A percentile compares a stretch with the other conserved stretches of the same genome.
phyloP scores from a whole-genome alignment of 2,329 filamentous ascomycete species.

The Aspergillus intermedius region DNA sequence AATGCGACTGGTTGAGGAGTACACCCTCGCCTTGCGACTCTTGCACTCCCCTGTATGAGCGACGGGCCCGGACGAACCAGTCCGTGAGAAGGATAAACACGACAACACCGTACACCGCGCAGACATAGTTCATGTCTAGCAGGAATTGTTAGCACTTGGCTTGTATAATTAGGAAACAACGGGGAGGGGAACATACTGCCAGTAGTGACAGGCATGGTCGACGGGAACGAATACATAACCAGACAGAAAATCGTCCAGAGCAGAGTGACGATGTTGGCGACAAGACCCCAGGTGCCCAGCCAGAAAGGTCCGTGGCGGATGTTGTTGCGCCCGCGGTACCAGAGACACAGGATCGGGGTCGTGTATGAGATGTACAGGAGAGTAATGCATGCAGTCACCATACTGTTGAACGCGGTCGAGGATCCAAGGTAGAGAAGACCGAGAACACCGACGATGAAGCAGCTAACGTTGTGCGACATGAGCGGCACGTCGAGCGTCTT shows the following conservation, averaged over 20 bases:
- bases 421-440: conserved; percentile 44
- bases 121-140: conserved; percentile 40
- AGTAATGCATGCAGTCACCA: conserved; percentile 42
- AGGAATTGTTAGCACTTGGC: neutral
- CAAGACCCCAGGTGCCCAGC: conserved; percentile 38
- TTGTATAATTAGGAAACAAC: neutral
- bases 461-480: conserved; percentile 40
- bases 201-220: conserved; percentile 26
- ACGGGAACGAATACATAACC: conserved; percentile 35
- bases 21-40: conserved; percentile 5
- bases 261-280: conserved; percentile 39
- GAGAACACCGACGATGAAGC: conserved; percentile 40
- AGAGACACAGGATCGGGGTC: conserved; percentile 42
- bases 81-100: conserved; percentile 29
- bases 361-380: conserved; percentile 45
- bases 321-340: conserved; percentile 40
- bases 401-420: conserved; percentile 38
- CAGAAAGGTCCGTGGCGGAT: conserved; percentile 45
- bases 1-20: neutral
- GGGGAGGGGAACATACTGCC: conserved; percentile 24
- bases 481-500: conserved; percentile 40
- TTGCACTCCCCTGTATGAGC: conserved; percentile 20
- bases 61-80: conserved; percentile 29
- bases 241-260: conserved; percentile 41
- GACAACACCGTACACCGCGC: conserved; percentile 29